A percentile compares a stretch with the other conserved stretches of the same genome.
Evolutionary conservation across 2,329 filamentous ascomycete species (phyloP).

Genomic region (Calonectria hawksworthii): DNA sequence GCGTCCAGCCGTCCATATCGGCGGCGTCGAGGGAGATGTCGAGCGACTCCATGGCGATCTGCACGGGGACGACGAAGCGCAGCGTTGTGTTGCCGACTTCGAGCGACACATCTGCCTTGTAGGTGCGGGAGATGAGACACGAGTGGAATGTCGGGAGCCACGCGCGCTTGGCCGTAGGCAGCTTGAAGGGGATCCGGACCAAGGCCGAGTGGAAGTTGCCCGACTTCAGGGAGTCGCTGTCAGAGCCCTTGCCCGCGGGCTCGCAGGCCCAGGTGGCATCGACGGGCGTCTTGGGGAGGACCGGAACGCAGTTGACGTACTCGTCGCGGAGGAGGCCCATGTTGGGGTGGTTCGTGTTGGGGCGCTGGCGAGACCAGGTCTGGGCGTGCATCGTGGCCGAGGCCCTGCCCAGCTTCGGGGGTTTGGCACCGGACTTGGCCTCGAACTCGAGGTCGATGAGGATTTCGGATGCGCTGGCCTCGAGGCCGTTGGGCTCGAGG

Average conservation of each 20-base stretch:
- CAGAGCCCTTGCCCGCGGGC: not conserved
- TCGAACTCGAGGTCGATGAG: slow-evolving; percentile 36
- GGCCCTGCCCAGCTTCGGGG: slow-evolving; percentile 29
- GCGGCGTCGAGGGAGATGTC: not conserved
- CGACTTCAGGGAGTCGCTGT: not conserved
- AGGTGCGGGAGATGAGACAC: slow-evolving; percentile 18
- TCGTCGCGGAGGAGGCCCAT: slow-evolving; percentile 29
- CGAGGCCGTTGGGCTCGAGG: slow-evolving; percentile 33
- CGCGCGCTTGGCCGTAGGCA: slow-evolving; percentile 6
- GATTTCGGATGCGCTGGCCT: slow-evolving; percentile 28
- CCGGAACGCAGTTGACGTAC: slow-evolving; percentile 4
- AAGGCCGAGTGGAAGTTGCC: not conserved
- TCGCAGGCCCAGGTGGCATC: not conserved
- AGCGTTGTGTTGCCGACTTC: slow-evolving; percentile 14
- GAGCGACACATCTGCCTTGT: slow-evolving; percentile 6
- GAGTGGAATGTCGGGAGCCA: slow-evolving; percentile 23
- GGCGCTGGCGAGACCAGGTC: slow-evolving; percentile 41
- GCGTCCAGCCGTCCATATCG: slow-evolving; percentile 6
- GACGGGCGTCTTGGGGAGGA: not conserved
- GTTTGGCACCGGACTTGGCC: slow-evolving; percentile 26
- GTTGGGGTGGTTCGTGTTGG: slow-evolving; percentile 35
- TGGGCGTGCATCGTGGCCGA: slow-evolving; percentile 33
- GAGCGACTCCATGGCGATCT: slow-evolving; percentile 20
- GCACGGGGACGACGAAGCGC: slow-evolving; percentile 7
- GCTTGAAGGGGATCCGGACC: slow-evolving; percentile 11